Base-by-base conservation (phyloP, 495 filamentous ascomycete genomes). In the Podospora anserina region DNA sequence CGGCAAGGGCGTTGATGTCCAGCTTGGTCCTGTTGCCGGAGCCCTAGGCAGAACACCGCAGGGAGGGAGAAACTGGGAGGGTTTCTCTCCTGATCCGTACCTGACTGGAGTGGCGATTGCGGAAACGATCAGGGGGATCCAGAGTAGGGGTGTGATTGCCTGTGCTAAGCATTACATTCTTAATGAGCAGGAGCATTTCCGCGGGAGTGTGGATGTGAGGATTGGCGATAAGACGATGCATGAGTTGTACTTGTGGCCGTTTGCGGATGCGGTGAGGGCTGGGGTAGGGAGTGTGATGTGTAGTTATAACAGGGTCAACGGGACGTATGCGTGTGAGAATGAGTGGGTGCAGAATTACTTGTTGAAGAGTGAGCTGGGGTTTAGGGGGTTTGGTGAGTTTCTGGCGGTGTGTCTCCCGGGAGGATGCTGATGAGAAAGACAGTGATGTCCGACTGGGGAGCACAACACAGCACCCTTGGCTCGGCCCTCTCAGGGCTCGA, bases 391-490 rank as follows among this genome's bases (percentile, higher is more conserved):
- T 56, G 89, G 96, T 59, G 85, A 91, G 75, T 26, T 62, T 54
- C 39, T 20, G 15, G 6, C 0, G 5, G 4, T n/a, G 16, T 13
- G 9, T 11, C 2, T n/a, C 20, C 0, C 5, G 9, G 27, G 16
- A 3, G 39, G 23, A n/a, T 65, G 26, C 26, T 67, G 54, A 69
- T 30, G 2, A 18, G 49, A 27, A 5, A 9, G 16, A 61, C n/a
- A 78, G 90, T 97, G 2, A 89, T 94, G 77, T 90, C 88, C 1
- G 94, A 97, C 76, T 97, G 94, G 94, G 87, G 94, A 15, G 94
- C 92, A 11, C 93, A 97, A 71, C 86, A 93, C 64, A 90, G 87
- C 39, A 90, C 91, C n/a, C 88, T 96, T 0, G 86, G 84, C 5
- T 91, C 89, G 70, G 91, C 93, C 5, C 78, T 97, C 20, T 87